These are phyloP conservation scores for Monosporascus sp. DNA, from an alignment of 2,329 filamentous ascomycete species.

Conservation along the genomic window DNA sequence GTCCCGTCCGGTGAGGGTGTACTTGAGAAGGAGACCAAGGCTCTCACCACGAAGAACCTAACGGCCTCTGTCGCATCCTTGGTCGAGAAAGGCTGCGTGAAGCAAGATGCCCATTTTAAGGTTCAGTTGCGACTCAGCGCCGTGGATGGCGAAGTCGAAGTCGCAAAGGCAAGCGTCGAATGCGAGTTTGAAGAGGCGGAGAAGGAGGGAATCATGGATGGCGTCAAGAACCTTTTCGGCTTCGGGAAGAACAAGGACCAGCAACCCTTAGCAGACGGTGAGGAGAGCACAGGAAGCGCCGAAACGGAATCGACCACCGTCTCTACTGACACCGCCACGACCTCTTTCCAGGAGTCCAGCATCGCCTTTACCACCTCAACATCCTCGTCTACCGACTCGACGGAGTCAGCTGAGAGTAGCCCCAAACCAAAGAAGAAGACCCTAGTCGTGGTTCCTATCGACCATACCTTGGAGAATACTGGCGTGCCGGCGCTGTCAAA, in stretches of 20 bases:
- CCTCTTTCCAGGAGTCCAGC: constrained; percentile 34
- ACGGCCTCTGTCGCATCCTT: constrained; percentile 76
- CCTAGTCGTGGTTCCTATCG: constrained; percentile 48
- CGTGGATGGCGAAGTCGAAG: constrained; percentile 73
- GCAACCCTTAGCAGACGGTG: constrained; percentile 62
- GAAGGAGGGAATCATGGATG: constrained; percentile 81
- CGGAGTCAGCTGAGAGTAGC: constrained; percentile 45
- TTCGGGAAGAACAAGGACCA: constrained; percentile 89
- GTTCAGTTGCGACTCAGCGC: constrained; percentile 67
- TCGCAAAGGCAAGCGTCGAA: constrained; percentile 70
- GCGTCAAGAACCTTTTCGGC: constrained; percentile 92
- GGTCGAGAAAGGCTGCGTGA: constrained; percentile 70
- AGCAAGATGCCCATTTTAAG: constrained; percentile 73
- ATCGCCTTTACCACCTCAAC: constrained; percentile 29
- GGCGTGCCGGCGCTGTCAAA: constrained; percentile 46
- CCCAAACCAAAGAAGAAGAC: constrained; percentile 55
- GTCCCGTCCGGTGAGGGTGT: constrained; percentile 42
- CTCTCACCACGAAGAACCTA: constrained; percentile 75
- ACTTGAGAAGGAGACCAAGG: constrained; percentile 55
- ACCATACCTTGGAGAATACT: constrained; percentile 41
- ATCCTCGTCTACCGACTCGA: constrained; percentile 35
- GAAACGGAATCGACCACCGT: constrained; percentile 35
- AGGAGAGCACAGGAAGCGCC: constrained; percentile 40
- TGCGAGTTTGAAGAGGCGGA: constrained; percentile 72
- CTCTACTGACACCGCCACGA: constrained; percentile 36